phyloP scores from a whole-genome alignment of 208 protist species.

The Crithidia fasciculata region DNA sequence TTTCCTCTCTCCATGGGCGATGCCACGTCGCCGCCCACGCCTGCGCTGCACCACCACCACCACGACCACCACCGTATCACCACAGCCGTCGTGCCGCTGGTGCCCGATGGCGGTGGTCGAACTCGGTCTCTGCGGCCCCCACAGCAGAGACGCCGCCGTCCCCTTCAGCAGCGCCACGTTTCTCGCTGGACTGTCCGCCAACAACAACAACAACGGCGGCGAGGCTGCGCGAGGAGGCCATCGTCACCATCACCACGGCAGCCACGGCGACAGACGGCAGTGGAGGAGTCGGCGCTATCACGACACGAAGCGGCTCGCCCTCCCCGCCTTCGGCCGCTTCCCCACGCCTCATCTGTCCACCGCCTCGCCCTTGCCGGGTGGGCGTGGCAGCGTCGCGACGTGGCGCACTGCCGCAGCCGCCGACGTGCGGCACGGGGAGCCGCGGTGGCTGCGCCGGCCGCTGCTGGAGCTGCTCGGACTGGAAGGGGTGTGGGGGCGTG shows the following conservation, averaged over 20 bases:
- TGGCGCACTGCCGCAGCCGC: conserved; percentile 12
- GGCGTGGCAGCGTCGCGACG: conserved; percentile 11
- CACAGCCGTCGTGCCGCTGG: not conserved
- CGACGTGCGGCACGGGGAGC: not conserved
- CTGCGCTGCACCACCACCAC: not conserved
- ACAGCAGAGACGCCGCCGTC: conserved; percentile 9
- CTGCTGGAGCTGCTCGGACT: conserved; percentile 13
- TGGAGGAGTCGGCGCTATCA: too few species aligned
- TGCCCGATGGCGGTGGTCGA: conserved; percentile 9
- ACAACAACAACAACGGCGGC: not conserved
- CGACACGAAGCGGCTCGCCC: not conserved
- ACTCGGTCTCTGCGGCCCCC: conserved; percentile 7
- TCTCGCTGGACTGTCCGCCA: conserved; percentile 7
- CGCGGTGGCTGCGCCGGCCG: conserved; percentile 2
- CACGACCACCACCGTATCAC: not conserved
- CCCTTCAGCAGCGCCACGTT: conserved; percentile 17
- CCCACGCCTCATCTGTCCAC: conserved; percentile 6
- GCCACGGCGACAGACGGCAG: not conserved
- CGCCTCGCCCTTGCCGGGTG: conserved; percentile 6
- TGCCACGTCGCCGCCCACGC: conserved; percentile 12
- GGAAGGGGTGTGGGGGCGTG: conserved; percentile 5
- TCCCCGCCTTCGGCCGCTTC: conserved; percentile 10
- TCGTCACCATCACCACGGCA: not conserved
- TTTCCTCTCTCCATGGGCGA: conserved; percentile 13
- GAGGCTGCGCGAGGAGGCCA: not conserved